Evolutionary conservation across 2,329 filamentous ascomycete species (phyloP), one percentile per base, ranked within the genome.

Genomic region (Beauveria sp.): DNA sequence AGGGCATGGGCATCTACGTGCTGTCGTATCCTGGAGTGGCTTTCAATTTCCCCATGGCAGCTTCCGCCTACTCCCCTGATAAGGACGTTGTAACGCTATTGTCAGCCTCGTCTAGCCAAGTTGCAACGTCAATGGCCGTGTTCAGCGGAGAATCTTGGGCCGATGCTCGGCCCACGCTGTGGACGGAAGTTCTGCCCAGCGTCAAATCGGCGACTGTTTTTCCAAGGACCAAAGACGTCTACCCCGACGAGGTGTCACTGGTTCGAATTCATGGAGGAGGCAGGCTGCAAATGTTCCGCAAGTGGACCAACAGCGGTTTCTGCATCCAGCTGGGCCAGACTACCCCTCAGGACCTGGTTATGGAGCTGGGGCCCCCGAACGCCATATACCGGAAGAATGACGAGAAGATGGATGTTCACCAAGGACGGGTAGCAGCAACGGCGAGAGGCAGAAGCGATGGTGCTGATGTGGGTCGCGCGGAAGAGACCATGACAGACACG

Each of bases 21-120:
- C 79, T 99, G 40, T 97, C 93, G 2, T 99, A 97, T 74, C 92
- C 93, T 1, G 94, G 94, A 0, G 86, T 99, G 34, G 91, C 93
- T 0, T 97, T 97, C 71, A 92, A 89, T 43, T 99, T 99, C 66
- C 86, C 91, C 0, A 79, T 97, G 34, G 82, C 87, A 55, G 78
- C 84, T 62, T 86, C 88, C 1, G 84, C 86, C 24, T 97, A 91
- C 80, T 90, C 89, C 3, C 82, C 87, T 1, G 75, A 79, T 55
- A 87, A 86, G 69, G 92, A 97, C 70, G 92, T 96, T 64, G 92
- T 97, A 34, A 88, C 91, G 0, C 77, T 97, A 43, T 81, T 97
- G 18, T 92, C 91, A 0, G 90, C 91, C 0, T 84, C 89, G 0
- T 85, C 87, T 20, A 90, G 88, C 59, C 84, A 88, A 54, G 83